Conservation (phyloP, 202 grass and related monocot genomes). For the Setaria viridis region DNA sequence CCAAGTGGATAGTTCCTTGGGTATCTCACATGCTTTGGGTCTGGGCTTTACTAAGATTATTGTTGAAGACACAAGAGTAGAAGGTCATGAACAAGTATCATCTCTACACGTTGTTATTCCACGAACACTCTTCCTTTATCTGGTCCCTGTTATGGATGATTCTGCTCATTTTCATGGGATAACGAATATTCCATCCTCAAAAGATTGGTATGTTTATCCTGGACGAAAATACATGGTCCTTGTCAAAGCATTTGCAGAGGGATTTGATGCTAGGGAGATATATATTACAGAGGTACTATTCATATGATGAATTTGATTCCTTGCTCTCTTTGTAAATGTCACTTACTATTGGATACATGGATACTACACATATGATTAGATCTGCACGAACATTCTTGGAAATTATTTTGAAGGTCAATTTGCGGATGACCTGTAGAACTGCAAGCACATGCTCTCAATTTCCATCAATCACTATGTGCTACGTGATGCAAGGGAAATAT, state of each 20-base stretch:
- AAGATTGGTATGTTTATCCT: conserved; percentile 89
- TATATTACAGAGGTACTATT: conserved; percentile 76
- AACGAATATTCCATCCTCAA: conserved; percentile 68
- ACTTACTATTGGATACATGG: conserved; percentile 19
- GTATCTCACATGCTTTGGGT: conserved; percentile 63
- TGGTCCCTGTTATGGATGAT: conserved; percentile 72
- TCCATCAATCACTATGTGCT: conserved; percentile 6
- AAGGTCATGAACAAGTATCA: conserved; percentile 84
- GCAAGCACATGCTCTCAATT: not conserved
- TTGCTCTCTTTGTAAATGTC: conserved; percentile 40
- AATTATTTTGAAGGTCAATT: conserved; percentile 35
- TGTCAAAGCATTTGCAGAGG: conserved; percentile 76
- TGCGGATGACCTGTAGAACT: conserved; percentile 13
- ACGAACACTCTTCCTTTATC: conserved; percentile 69
- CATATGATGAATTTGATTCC: conserved; percentile 26
- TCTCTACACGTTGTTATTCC: conserved; percentile 91
- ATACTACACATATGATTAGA: conserved; percentile 24
- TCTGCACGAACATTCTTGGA: conserved; percentile 20
- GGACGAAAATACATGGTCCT: conserved; percentile 76
- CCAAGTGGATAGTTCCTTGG: conserved; percentile 68
- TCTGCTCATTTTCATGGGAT: conserved; percentile 62
- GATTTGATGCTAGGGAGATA: conserved; percentile 78
- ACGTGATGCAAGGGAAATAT: conserved; percentile 4
- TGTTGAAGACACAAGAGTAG: conserved; percentile 89
- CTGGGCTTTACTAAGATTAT: conserved; percentile 76